A percentile compares a stretch with the other conserved stretches of the same genome.
Evolutionary conservation across 73 alveolate species (phyloP).

Genomic region (Paramecium sonneborni): DNA sequence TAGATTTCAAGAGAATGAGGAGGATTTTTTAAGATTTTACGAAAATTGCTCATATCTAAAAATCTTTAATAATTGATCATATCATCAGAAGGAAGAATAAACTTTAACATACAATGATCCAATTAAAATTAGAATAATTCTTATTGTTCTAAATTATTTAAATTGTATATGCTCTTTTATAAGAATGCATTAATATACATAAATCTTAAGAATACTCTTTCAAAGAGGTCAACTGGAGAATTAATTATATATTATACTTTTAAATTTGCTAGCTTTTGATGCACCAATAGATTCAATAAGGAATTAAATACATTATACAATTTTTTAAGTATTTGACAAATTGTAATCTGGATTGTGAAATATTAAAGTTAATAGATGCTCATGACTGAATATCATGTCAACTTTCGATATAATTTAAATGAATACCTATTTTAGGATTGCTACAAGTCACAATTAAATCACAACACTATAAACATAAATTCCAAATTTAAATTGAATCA

Average conservation of each 20-base stretch:
- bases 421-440: neutral
- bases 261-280: conserved; percentile 23
- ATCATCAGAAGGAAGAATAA: conserved; percentile 8
- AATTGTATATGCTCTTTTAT: neutral
- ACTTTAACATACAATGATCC: neutral
- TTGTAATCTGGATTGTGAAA: conserved; percentile 31
- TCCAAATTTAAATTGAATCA: neutral
- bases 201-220: neutral
- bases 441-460: neutral
- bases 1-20: neutral
- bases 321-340: neutral
- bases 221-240: conserved; percentile 5
- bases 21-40: neutral
- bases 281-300: neutral
- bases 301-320: neutral
- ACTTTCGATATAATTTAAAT: neutral
- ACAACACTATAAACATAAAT: conserved; percentile 17
- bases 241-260: neutral
- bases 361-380: neutral
- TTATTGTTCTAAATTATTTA: neutral
- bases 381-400: conserved; percentile 38
- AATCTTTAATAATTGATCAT: neutral
- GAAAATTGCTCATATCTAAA: neutral
- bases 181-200: conserved; percentile 19
- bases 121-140: conserved; percentile 11